Conservation (phyloP, 2,329 filamentous ascomycete species). For the Botrytis paeoniae region DNA sequence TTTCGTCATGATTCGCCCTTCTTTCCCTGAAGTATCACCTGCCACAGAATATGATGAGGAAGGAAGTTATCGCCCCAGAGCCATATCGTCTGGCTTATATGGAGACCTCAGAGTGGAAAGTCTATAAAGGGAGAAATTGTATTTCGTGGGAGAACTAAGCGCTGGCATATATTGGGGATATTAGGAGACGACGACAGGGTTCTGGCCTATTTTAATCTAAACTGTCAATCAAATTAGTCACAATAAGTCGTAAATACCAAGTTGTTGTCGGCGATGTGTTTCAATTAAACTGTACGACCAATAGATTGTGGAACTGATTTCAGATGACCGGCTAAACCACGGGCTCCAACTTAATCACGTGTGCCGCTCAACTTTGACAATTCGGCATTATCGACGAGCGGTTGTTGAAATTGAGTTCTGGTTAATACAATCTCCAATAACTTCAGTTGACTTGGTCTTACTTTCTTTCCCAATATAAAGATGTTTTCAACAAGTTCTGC, state of each 20-base stretch:
- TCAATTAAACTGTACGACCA: neutral
- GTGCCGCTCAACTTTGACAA: neutral
- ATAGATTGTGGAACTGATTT: neutral
- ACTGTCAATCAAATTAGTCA: too few species aligned
- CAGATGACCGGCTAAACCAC: neutral
- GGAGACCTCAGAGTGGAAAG: neutral
- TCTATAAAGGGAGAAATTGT: neutral
- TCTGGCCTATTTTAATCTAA: neutral
- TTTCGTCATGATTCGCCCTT: slow-evolving; percentile 1
- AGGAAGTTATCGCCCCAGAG: neutral
- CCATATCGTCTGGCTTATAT: slow-evolving; percentile 13
- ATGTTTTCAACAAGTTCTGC: slow-evolving; percentile 13
- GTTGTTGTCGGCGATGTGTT: neutral
- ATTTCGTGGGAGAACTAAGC: neutral
- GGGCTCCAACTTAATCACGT: neutral
- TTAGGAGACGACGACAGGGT: neutral
- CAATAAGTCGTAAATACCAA: neutral
- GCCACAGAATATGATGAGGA: neutral
- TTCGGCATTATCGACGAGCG: neutral
- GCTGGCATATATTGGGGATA: neutral
- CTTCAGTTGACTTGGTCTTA: neutral
- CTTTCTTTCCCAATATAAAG: neutral
- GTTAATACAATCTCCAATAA: neutral
- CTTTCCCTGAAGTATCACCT: neutral
- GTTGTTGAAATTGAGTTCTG: neutral